Evolutionary conservation across 1,284 basidiomycete genomes (phyloP).

Genomic region (Wolfiporia cocos): DNA sequence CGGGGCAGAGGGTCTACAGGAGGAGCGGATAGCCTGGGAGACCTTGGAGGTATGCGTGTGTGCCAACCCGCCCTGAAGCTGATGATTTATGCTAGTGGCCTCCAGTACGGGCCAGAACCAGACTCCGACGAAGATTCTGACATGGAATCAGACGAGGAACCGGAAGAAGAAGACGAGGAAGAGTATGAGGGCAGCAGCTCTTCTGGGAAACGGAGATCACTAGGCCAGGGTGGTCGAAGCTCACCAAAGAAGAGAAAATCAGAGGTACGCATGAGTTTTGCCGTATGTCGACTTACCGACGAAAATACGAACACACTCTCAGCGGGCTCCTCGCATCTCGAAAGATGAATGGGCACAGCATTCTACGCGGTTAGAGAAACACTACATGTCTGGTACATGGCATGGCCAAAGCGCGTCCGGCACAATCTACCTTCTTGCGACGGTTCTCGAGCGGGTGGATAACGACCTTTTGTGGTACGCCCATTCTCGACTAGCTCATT

Average conservation of each 20-base stretch:
- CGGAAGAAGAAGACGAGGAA: constrained; percentile 43
- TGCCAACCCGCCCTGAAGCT: too few species aligned
- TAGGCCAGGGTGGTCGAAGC: constrained; percentile 34
- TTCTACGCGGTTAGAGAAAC: constrained; percentile 63
- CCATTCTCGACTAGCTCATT: neutral
- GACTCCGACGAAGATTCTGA: constrained; percentile 65
- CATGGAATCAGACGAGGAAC: constrained; percentile 29
- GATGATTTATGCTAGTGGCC: too few species aligned
- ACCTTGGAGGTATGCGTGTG: constrained; percentile 65
- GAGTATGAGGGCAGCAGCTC: constrained; percentile 33
- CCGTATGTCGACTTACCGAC: neutral
- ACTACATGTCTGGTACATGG: constrained; percentile 84
- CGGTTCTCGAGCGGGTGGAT: constrained; percentile 83
- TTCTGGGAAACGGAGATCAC: constrained; percentile 52
- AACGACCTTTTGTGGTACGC: constrained; percentile 89
- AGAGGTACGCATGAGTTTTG: constrained; percentile 31
- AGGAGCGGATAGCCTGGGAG: constrained; percentile 74
- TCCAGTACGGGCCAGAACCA: constrained; percentile 65
- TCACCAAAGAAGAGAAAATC: constrained; percentile 45
- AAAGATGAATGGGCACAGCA: constrained; percentile 65
- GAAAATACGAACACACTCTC: constrained; percentile 18
- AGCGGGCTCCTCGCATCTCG: constrained; percentile 46
- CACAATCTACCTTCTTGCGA: constrained; percentile 88
- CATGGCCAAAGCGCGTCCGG: constrained; percentile 88
- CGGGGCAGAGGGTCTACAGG: constrained; percentile 55